These are phyloP conservation scores for Aquilaria yunnanensis DNA, from an alignment of 345 rosid species.

Conservation along the genomic window DNA sequence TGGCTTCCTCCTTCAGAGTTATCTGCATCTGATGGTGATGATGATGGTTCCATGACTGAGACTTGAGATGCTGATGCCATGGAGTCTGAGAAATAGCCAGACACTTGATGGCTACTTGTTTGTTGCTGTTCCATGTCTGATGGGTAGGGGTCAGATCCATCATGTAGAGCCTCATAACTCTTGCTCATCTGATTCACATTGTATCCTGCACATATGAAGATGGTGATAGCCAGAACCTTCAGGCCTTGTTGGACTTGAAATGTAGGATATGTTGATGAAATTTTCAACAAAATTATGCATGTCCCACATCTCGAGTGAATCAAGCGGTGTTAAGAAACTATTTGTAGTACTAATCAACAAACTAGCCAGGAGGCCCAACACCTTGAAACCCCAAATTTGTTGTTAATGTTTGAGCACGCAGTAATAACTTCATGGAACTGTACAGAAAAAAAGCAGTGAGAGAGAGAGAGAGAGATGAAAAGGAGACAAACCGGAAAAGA, in stretches of 20 bases:
- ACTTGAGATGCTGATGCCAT: slow-evolving; percentile 36
- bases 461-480: slow-evolving; percentile 5
- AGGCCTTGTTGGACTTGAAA: too few species aligned
- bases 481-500: slow-evolving; percentile 28
- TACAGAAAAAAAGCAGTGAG: background rate
- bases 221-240: too few species aligned
- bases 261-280: too few species aligned
- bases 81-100: slow-evolving; percentile 26
- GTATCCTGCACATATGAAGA: too few species aligned
- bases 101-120: slow-evolving; percentile 20
- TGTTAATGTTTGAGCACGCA: too few species aligned
- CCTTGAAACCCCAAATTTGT: too few species aligned
- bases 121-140: slow-evolving; percentile 21
- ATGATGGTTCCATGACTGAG: slow-evolving; percentile 36
- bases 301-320: too few species aligned
- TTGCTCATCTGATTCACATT: background rate
- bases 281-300: too few species aligned
- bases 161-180: slow-evolving; percentile 20
- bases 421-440: too few species aligned
- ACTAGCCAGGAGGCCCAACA: too few species aligned
- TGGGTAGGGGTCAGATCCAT: slow-evolving; percentile 10
- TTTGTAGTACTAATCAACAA: too few species aligned
- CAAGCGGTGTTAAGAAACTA: too few species aligned
- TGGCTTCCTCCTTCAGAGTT: slow-evolving; percentile 13
- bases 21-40: slow-evolving; percentile 28